Base-by-base conservation (phyloP, 1,284 basidiomycete species). In the Fomitopsis pinicola region DNA sequence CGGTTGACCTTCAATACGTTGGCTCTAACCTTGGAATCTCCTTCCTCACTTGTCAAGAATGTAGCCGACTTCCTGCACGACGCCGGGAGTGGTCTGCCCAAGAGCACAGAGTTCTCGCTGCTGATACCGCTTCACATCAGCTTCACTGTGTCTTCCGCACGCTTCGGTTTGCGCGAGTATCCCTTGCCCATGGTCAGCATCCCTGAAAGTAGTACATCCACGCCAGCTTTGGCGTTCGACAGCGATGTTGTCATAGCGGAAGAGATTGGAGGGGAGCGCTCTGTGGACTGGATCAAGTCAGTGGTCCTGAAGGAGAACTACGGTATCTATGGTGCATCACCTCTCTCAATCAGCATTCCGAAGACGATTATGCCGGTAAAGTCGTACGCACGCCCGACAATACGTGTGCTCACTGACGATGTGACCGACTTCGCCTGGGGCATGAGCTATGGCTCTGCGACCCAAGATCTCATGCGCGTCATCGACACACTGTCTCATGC, bases 321-420 rank as follows among this genome's bases (percentile, higher is more conserved):
- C 35, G 84, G 86, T 44, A 72, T 82, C 35, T 72, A 77, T 14
- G 85, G 84, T 19, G 80, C 85, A 22, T 73, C 78, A 3, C 79
- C 85, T 9, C 83, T 96, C 58, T 77, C 78, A 5, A 77, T 97
- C 26, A 72, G 80, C 42, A 82, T 98, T 36, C 94, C 95, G 0
- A 98, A 97, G 74, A 95, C 95, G 0, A 89, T 95, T 61, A 97
- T 97, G 92, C 92, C 96, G 0, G 90, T 96, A 68, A 98, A 98
- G 76, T 92, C 89, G 26, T 98, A 97, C 71, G 93, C 94, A 3
- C 82, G 85, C 48, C 91, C 95, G 4, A 76, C 78, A 33, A 81
- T 98, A 66, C 81, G 82, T 26, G 82, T 97, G 36, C 77, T 80
- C 26, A 86, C 91, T 0, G 78, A 82, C 10, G 81, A 80, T 36